Base-by-base conservation (phyloP, 148 eudicot species). In the Camellia granthamiana region DNA sequence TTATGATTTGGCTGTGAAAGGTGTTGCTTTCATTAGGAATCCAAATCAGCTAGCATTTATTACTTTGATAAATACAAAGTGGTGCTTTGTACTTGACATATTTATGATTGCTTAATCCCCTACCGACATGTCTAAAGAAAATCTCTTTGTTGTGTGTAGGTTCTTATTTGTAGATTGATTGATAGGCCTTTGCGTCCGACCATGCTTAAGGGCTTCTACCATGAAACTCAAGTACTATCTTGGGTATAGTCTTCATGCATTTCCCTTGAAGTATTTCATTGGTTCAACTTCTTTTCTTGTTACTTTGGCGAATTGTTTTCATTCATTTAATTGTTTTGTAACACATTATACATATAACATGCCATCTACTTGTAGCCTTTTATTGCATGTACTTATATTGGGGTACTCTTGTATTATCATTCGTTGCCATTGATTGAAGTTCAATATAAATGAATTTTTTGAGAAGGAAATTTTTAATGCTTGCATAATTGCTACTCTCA, bases 111-210 rank as follows among this genome's bases (percentile, higher is more conserved):
- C 75, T 68, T 51, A 23, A 60, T 7, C 11, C 62, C 38, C 71
- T 56, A 63, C 62, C 62, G 30, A 49, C 18, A 16, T 74, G 77
- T 63, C 76, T 81, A 7, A 69, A 70, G 46, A 8, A 68, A 55
- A 72, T 41, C 51, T 76, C 56, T 75, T 60, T 82, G 7, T 63
- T 67, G 44, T 74, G 38, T 87, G 84, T 89, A 96, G 99, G 99
- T 96, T 88, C 97, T 94, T 70, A 88, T 92, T 80, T 97, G 99
- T 87, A 90, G 99, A 86, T 86, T 97, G 89, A 97, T 97, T 78
- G 99, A 97, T 85, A 94, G 99, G 88, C 99, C 99, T 72, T 78
- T 97, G 84, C 95, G 99, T 41, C 93, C 99, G 46, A 97, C 99
- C 72, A 97, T 97, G 98, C 92, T 71, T 8, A 94, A 91, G 83